Conservation (phyloP, 306 rosid species). For the Dalbergia cultrata region DNA sequence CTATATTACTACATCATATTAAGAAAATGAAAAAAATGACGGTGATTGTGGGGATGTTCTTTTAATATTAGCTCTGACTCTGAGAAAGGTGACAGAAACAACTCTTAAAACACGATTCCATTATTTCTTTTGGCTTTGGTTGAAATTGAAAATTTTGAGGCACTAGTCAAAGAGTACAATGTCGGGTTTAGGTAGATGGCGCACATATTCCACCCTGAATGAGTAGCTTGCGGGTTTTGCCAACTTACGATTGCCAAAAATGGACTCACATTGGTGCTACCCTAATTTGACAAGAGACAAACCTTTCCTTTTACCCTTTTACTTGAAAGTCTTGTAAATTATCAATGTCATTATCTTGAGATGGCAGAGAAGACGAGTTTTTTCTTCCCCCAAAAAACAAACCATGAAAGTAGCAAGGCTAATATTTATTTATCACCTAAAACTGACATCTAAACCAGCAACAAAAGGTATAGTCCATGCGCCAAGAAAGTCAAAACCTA, state of each 20-base stretch:
- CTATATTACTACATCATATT: not conserved
- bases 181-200: constrained; percentile 36
- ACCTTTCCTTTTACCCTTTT: constrained; percentile 25
- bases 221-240: constrained; percentile 33
- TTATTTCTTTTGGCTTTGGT: constrained; percentile 26
- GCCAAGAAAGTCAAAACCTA: constrained; percentile 28
- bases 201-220: constrained; percentile 25
- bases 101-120: constrained; percentile 29
- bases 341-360: constrained; percentile 17
- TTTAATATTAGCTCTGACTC: constrained; percentile 18
- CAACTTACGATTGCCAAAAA: constrained; percentile 18
- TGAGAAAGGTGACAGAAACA: not conserved
- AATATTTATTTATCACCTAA: not conserved
- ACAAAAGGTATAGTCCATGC: too few relatives aligned
- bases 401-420: constrained; percentile 16
- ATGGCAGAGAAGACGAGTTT: constrained; percentile 21
- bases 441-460: constrained; percentile 11
- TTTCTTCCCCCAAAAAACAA: not conserved
- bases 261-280: constrained; percentile 16
- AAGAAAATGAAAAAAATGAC: not conserved
- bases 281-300: constrained; percentile 41
- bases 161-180: constrained; percentile 37
- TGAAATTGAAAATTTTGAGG: constrained; percentile 31
- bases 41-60: not conserved
- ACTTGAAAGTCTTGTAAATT: not conserved